Conservation (phyloP, 192 early-diverging fungal species). For the Kickxella alabastrina region DNA sequence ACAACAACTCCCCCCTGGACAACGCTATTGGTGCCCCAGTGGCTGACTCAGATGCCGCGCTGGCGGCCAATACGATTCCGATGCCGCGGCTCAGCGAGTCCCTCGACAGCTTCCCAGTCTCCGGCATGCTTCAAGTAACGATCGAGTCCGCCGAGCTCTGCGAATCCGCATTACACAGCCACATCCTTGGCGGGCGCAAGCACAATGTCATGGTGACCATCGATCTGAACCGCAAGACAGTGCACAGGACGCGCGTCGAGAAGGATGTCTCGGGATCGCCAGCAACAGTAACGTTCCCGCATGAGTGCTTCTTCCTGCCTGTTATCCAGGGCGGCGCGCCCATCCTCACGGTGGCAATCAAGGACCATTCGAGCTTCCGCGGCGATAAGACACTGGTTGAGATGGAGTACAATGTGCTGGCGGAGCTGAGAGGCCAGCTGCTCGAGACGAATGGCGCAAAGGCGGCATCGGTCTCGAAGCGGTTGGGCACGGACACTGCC, state of each 20-base stretch:
- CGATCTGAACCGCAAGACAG: conserved; percentile 44
- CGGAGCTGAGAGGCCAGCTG: conserved; percentile 30
- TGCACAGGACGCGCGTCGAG: conserved; percentile 46
- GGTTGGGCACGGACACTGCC: conserved; percentile 13
- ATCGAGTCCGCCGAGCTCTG: conserved; percentile 31
- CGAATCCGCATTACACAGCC: not conserved
- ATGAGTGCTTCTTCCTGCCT: conserved; percentile 32
- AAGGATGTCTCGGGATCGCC: conserved; percentile 21
- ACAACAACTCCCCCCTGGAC: not conserved
- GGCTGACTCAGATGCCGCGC: too few relatives aligned
- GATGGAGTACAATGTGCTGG: conserved; percentile 26
- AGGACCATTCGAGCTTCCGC: conserved; percentile 51
- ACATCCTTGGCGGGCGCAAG: conserved; percentile 2
- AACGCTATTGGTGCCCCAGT: too few relatives aligned
- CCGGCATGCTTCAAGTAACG: conserved; percentile 22
- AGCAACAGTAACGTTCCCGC: conserved; percentile 12
- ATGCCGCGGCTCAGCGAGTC: conserved; percentile 29
- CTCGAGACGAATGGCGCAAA: conserved; percentile 15
- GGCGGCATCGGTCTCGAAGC: conserved; percentile 1
- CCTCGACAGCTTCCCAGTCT: conserved; percentile 26
- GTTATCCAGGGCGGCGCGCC: conserved; percentile 43
- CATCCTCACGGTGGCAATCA: conserved; percentile 18
- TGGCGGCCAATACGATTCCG: conserved; percentile 4
- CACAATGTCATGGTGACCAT: conserved; percentile 36
- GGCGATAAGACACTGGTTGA: conserved; percentile 41